Base-by-base conservation (phyloP, 192 early-diverging fungal species). In the Umbelopsis sp. region DNA sequence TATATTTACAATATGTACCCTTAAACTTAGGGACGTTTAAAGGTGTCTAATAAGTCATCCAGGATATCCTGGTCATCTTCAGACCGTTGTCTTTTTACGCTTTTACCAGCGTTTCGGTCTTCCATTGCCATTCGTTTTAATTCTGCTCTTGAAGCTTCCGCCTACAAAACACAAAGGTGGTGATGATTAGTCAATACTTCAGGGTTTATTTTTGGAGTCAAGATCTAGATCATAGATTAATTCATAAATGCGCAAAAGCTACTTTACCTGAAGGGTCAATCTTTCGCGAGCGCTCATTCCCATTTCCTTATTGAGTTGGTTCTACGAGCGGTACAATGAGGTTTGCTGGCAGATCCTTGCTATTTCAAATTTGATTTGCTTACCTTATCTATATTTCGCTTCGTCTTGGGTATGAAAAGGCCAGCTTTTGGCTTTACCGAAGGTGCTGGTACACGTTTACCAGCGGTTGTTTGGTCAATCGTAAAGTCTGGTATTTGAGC, bases 341-440 rank as follows among this genome's bases (percentile, higher is more conserved):
- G 20, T 30, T 30, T 41, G 23, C 52, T 41, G 67, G 35, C 7
- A 13, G 67, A 69, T 69, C 41, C 45, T 69, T 46, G 35, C 18
- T 20, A 37, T 45, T 45, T 44, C 30, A 61, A 61, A 22, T 13
- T 13, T 16, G 12, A 61, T 33, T 50, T 6, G 33, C 33, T 69
- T 35, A 69, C 67, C 46, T 30, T 44, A 51, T 69, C 67, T 6
- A 25, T 18, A 25, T 23, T 25, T 50, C 50, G 67, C 18, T 51
- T 69, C 6, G 67, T 16, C 27, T 69, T 69, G 46, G 67, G 67
- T 13, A 69, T 69, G 49, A 69, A 69, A 20, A 69, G 18, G 15
- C 67, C 44, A 1, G 55, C 9, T 30, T 35, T 35, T 2, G 55
- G 55, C 30, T 61, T 61, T 3, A 2, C 30, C 18, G 55, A 35